Conservation (phyloP, 768 basidiomycete species). For the Xerocomellus amylosporus region DNA sequence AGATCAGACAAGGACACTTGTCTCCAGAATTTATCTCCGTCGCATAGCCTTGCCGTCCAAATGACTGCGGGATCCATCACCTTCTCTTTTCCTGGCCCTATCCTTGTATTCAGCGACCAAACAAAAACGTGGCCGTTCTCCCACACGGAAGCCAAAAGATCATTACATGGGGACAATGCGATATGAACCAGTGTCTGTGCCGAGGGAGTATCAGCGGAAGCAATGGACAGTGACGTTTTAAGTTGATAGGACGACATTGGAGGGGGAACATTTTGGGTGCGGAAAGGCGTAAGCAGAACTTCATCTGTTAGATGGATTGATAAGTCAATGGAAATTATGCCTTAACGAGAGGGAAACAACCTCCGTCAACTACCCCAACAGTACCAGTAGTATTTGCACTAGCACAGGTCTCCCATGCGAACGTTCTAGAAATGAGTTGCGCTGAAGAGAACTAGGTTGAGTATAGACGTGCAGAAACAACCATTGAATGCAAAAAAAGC, state of each 20-base stretch:
- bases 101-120: conserved; percentile 65
- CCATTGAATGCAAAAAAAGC: conserved; percentile 20
- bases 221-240: conserved; percentile 19
- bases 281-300: conserved; percentile 87
- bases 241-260: conserved; percentile 80
- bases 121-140: conserved; percentile 65
- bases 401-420: conserved; percentile 75
- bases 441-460: conserved; percentile 33
- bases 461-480: neutral
- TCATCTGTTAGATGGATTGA: conserved; percentile 44
- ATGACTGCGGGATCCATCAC: conserved; percentile 52
- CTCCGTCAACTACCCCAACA: conserved; percentile 87
- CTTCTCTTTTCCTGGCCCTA: conserved; percentile 54
- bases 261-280: conserved; percentile 95
- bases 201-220: neutral
- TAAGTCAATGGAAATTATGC: neutral
- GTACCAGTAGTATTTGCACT: conserved; percentile 80
- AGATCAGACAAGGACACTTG: conserved; percentile 27
- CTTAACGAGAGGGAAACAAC: conserved; percentile 43
- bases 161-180: conserved; percentile 54
- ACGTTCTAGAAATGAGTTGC: conserved; percentile 55
- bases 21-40: conserved; percentile 23
- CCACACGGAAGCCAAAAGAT: conserved; percentile 67
- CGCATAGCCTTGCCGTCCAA: conserved; percentile 32
- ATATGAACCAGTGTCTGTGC: conserved; percentile 57